Evolutionary conservation across 306 rosid species (phyloP).

Genomic region (Pyrus betulifolia): DNA sequence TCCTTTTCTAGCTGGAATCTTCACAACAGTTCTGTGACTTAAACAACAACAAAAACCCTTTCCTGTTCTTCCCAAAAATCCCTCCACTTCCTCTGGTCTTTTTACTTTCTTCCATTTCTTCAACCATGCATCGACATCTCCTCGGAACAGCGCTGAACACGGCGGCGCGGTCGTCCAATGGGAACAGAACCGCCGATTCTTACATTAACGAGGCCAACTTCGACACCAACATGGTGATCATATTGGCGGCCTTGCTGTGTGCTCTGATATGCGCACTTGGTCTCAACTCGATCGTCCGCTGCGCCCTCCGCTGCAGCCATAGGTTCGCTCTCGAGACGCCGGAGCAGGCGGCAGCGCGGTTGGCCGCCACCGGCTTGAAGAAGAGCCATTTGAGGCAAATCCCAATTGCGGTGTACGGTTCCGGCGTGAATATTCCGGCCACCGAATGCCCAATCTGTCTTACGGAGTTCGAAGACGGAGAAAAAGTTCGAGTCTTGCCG

Average conservation of each 20-base stretch:
- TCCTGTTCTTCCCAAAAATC: not conserved
- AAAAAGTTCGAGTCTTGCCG: conserved; percentile 59
- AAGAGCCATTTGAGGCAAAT: conserved; percentile 44
- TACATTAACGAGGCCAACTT: conserved; percentile 38
- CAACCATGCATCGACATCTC: conserved; percentile 24
- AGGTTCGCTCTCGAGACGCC: conserved; percentile 33
- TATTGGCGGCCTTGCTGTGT: conserved; percentile 63
- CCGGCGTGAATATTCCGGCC: conserved; percentile 35
- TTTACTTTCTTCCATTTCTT: not conserved
- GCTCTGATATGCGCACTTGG: conserved; percentile 67
- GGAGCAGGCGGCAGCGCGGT: conserved; percentile 29
- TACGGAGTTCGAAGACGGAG: conserved; percentile 68
- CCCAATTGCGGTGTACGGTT: conserved; percentile 61
- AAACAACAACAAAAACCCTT: not conserved
- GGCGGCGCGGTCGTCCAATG: conserved; percentile 23
- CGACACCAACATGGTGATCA: conserved; percentile 79
- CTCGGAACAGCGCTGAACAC: conserved; percentile 20
- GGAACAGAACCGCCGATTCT: conserved; percentile 28
- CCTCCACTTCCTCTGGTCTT: not conserved
- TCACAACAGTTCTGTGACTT: conserved; percentile 20
- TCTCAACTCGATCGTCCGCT: conserved; percentile 63
- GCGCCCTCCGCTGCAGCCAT: conserved; percentile 42
- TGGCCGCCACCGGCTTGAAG: conserved; percentile 49
- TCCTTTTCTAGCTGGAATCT: conserved; percentile 42
- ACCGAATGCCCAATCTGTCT: conserved; percentile 87